Base-by-base conservation (phyloP, 371 early-diverging fungal species). In the Mortierella sp. region DNA sequence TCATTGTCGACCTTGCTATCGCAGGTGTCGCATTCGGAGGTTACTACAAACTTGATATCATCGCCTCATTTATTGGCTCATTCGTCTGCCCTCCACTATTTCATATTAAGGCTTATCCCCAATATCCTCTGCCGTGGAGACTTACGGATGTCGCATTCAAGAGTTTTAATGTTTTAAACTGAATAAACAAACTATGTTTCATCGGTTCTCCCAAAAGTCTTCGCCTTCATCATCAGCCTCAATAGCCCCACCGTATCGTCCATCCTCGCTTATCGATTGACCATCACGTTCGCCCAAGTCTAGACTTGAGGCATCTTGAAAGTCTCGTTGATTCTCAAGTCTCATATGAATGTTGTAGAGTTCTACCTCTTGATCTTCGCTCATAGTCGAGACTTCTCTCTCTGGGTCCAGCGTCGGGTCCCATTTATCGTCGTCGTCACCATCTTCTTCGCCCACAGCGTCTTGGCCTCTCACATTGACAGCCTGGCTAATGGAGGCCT, bases 11-110 rank as follows among this genome's bases (percentile, higher is more conserved):
- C 6, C 55, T 89, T 19, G 64, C 88, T 1, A 85, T 93, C 16
- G 94, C 90, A 1, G 19, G 86, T 15, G 87, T 95, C 24, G 94
- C 97, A n/a, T 93, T 89, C 82, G 84, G 86, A 19, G 97, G 96
- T 19, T 90, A 95, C 19, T 88, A 88, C 68, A 91, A 93, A 70
- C 87, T 97, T 36, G 96, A 97, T 83, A 93, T 94, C 68, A 92
- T 97, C 63, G 95, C 97, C 48, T 91, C 93, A 58, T 88, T 97
- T 58, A 94, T 97, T 48, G 98, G 97, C 1, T 93, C 93, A 52
- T 89, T 97, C 64, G 94, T 95, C 15, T 97, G 97, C 85, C 96
- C 95, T 3, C 82, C 93, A 7, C 50, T 92, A 16, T 90, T 95
- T 83, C 95, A 94, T 77, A 79, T 84, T 72, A 85, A 74, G 21